Evolutionary conservation across 2,329 filamentous ascomycete genomes (phyloP).

Genomic region (Cladosporium sp.): DNA sequence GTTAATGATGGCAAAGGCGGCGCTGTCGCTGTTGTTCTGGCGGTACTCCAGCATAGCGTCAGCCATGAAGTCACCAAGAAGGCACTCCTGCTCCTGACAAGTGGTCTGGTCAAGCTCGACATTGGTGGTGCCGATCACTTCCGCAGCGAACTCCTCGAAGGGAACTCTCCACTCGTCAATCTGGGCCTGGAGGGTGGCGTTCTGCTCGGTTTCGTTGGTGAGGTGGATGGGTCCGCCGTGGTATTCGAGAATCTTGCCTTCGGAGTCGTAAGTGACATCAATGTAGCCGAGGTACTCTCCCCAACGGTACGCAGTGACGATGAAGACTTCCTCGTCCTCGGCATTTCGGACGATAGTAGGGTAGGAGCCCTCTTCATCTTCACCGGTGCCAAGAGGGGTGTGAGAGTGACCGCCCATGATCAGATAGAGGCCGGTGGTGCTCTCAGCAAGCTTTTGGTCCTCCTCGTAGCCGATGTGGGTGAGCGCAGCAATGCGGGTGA

Average conservation of each 20-base stretch:
- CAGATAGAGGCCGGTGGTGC: slow-evolving; percentile 65
- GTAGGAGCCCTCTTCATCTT: slow-evolving; percentile 61
- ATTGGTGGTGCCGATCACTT: slow-evolving; percentile 59
- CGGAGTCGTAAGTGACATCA: slow-evolving; percentile 63
- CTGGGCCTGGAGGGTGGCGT: slow-evolving; percentile 59
- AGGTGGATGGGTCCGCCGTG: slow-evolving; percentile 66
- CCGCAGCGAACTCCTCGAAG: slow-evolving; percentile 61
- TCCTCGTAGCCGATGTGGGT: slow-evolving; percentile 69
- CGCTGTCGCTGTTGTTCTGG: slow-evolving; percentile 49
- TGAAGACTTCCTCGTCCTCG: slow-evolving; percentile 67
- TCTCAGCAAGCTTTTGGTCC: slow-evolving; percentile 61
- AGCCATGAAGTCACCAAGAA: slow-evolving; percentile 47
- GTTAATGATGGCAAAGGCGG: slow-evolving; percentile 64
- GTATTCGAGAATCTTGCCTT: slow-evolving; percentile 64
- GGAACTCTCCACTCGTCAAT: slow-evolving; percentile 61
- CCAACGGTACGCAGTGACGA: slow-evolving; percentile 69
- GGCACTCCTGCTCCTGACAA: slow-evolving; percentile 61
- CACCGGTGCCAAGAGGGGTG: slow-evolving; percentile 62
- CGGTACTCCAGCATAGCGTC: slow-evolving; percentile 64
- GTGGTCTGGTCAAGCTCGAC: slow-evolving; percentile 61
- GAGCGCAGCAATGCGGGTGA: slow-evolving; percentile 66
- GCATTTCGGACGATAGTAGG: slow-evolving; percentile 64
- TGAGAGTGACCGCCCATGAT: slow-evolving; percentile 65
- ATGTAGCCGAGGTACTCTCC: slow-evolving; percentile 70
- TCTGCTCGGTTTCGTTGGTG: slow-evolving; percentile 62